Percentiles rank a stretch among this genome's conserved stretches.
Conservation (phyloP, 306 rosid species). For the Lagenaria siceraria region DNA sequence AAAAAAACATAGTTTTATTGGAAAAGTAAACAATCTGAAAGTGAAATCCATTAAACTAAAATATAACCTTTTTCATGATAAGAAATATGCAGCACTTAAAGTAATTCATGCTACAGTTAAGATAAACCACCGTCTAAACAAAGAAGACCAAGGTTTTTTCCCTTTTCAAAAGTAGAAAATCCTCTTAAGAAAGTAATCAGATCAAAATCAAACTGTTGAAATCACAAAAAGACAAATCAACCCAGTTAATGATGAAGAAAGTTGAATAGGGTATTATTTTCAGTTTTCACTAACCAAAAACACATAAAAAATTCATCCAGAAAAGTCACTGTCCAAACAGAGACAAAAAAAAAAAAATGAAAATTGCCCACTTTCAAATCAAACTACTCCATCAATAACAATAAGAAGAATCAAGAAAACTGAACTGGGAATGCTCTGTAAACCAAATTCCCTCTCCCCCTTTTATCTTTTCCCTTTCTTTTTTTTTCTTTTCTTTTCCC, state of each 20-base stretch:
- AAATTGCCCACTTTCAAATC: neutral
- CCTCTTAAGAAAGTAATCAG: neutral
- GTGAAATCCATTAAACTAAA: slow-evolving; percentile 1
- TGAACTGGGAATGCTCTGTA: neutral
- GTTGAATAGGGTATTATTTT: neutral
- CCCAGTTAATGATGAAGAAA: neutral
- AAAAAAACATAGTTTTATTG: neutral
- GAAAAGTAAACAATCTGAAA: neutral
- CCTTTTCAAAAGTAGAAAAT: neutral
- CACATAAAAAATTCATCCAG: neutral
- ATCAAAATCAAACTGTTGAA: neutral
- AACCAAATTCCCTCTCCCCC: neutral
- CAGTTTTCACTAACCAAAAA: neutral
- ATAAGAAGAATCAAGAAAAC: neutral
- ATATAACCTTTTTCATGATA: neutral
- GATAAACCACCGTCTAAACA: slow-evolving; percentile 1
- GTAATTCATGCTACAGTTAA: neutral
- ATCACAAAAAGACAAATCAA: neutral
- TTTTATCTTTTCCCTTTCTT: no score
- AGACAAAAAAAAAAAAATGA: neutral
- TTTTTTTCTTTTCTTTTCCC: neutral
- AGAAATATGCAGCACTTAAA: neutral
- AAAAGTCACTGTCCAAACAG: neutral
- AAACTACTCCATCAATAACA: neutral
- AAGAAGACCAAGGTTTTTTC: neutral